A percentile compares a stretch with the other conserved stretches of the same genome.
Evolutionary conservation across 2,329 filamentous ascomycete genomes (phyloP).

Genomic region (Aspergillus fischeri): DNA sequence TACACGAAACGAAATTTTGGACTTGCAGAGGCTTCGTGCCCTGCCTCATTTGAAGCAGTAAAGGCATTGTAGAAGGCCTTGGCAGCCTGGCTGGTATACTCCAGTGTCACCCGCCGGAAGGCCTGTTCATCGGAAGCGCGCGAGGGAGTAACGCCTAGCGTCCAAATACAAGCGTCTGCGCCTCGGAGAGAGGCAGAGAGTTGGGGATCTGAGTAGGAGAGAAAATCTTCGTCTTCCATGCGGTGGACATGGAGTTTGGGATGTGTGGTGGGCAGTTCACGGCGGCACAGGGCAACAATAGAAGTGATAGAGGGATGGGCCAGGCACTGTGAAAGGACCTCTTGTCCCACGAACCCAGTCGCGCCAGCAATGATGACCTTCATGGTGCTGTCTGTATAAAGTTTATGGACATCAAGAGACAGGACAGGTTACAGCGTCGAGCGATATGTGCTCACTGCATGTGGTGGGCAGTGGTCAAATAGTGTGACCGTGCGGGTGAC

Average conservation of each 20-base stretch:
- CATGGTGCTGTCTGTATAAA: slow-evolving; percentile 2
- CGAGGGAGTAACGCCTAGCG: slow-evolving; percentile 1
- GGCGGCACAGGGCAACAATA: slow-evolving; percentile 49
- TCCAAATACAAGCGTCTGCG: slow-evolving; percentile 46
- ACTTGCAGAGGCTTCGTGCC: neutral
- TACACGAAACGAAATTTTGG: slow-evolving; percentile 16
- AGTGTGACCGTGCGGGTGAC: neutral
- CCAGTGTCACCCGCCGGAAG: neutral
- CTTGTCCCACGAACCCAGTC: slow-evolving; percentile 22
- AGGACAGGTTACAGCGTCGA: slow-evolving; percentile 14
- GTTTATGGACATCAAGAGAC: neutral
- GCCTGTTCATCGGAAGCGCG: neutral
- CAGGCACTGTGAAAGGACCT: slow-evolving; percentile 51
- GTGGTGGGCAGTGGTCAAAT: neutral
- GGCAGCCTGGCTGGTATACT: slow-evolving; percentile 14
- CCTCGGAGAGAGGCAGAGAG: slow-evolving; percentile 39
- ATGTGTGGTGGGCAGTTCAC: slow-evolving; percentile 38
- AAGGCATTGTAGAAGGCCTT: neutral
- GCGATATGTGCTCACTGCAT: neutral
- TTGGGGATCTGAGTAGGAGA: slow-evolving; percentile 43
- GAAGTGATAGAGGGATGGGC: slow-evolving; percentile 48
- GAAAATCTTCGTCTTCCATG: slow-evolving; percentile 53
- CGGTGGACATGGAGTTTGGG: slow-evolving; percentile 45
- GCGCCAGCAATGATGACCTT: slow-evolving; percentile 17
- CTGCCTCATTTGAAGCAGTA: neutral